Evolutionary conservation across 1,139 yeast genomes (phyloP), one percentile per base, ranked within the genome.

Genomic region (Debaryomyces sp.): DNA sequence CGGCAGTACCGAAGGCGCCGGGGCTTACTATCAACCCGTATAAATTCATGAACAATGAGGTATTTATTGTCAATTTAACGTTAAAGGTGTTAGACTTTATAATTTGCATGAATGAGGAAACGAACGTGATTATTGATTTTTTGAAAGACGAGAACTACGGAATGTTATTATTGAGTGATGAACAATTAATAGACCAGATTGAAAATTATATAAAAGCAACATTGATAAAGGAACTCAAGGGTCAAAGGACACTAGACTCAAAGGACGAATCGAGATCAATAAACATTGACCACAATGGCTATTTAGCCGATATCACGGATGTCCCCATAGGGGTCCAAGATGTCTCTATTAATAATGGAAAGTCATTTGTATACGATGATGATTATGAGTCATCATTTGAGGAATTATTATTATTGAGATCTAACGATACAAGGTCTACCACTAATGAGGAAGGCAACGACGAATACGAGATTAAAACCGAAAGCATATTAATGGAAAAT

Each of bases 61-160:
- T 71, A 10, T 74, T 73, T 51, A 66, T 75, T 13, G 76, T 73
- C 5, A 65, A 61, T 35, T 56, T 72, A 24, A 56, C 57, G 7
- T 58, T 75, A 47, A 57, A 56, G 43, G 50, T 68, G 6, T 54
- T 64, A 5, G 58, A 63, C 29, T 60, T 68, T 34, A 43, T 53
- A 3, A 54, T 63, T 6, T 50, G 50, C 38, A 46, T 55, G 36
- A 43, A 53, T 12, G 44, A 51, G 2, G 53, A 60, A 21, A 40
- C 45, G 4, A 46, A 52, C 9, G 49, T 66, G 1, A 46, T 50
- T n/a, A 54, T 71, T 3, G 65, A 61, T 15, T 72, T 70, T 49
- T 47, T 63, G 26, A 60, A 67, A 33, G 75, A 74, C 53, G 74
- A 71, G 34, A 64, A 61, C 45, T 67, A 65, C 50, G 63, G 66